Evolutionary conservation across 208 protist genomes (phyloP), one percentile per base, ranked within the genome.

Genomic region (Wallacemonas sp.): DNA sequence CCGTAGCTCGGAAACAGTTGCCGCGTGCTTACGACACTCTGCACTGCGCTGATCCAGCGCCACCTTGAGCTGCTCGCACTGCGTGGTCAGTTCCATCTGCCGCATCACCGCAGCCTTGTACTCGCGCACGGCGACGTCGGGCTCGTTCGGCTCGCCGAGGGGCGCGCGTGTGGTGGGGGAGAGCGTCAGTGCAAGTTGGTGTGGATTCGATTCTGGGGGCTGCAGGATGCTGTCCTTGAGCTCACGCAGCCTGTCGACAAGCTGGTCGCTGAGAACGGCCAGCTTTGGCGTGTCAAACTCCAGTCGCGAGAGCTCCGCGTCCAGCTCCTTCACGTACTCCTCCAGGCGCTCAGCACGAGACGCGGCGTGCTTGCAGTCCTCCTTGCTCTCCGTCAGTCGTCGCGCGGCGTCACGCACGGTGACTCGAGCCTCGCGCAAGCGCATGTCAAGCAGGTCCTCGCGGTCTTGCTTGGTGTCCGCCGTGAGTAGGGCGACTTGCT

Each of bases 161-260:
- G 52, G 9, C 29, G 52, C 32, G 24, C 32, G 52, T 39, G 30
- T 11, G 5, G 52, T 5, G 30, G 29, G 38, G 19, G 12, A 16
- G 16, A 27, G 38, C 23, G 32, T 11, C 6, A 41, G 30, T 6
- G 32, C 26, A 46, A 26, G 14, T 55, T 34, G 19, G 29, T 39
- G 52, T 27, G 34, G 52, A 29, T 38, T 26, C 23, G 47, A 5
- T 17, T 58, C 52, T 21, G 52, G 52, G 9, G 52, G 52, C 52
- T 58, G 52, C 41, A 93, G 89, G 26, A 96, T 85, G 8, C 81
- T 85, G 24, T 94, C 90, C 46, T 87, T 80, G n/a, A 94, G 70
- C 29, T 88, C 72, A 26, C 81, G 61, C 41, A 94, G 82, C 5
- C 68, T 79, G 21, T 79, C 68, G 0, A 92, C 44, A 2, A 86